Evolutionary conservation across 2,329 filamentous ascomycete species (phyloP).

Genomic region (Ophiostoma piceae): DNA sequence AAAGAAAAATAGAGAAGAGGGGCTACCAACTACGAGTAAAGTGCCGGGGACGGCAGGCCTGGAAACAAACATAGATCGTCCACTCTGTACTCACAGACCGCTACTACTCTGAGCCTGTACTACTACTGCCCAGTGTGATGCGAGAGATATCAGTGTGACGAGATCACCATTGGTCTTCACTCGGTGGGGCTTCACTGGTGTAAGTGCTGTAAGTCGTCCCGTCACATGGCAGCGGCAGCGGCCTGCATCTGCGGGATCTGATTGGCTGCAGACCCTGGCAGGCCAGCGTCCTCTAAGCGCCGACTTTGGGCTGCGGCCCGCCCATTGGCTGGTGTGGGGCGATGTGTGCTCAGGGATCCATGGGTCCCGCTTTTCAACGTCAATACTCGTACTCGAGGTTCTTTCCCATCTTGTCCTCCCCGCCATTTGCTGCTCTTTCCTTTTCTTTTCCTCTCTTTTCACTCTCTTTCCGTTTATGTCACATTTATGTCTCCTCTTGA

Average conservation of each 20-base stretch:
- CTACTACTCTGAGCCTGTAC: too few species aligned
- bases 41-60: background rate
- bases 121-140: too few species aligned
- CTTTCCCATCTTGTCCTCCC: background rate
- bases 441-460: background rate
- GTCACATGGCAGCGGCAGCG: constrained; percentile 28
- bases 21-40: background rate
- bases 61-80: background rate
- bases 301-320: background rate
- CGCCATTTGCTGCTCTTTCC: background rate
- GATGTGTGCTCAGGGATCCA: background rate
- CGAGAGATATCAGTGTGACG: background rate
- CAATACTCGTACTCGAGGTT: background rate
- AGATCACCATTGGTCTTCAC: background rate
- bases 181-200: background rate
- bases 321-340: constrained; percentile 20
- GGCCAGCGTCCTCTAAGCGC: constrained; percentile 33
- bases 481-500: background rate
- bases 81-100: background rate
- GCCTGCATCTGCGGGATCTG: constrained; percentile 32
- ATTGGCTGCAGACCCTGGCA: constrained; percentile 39
- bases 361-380: background rate
- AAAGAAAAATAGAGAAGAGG: background rate
- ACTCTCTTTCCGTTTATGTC: background rate
- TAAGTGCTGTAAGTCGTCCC: constrained; percentile 8